Evolutionary conservation across 169 alveolate genomes (phyloP).

Genomic region (Eimeria falciformis): DNA sequence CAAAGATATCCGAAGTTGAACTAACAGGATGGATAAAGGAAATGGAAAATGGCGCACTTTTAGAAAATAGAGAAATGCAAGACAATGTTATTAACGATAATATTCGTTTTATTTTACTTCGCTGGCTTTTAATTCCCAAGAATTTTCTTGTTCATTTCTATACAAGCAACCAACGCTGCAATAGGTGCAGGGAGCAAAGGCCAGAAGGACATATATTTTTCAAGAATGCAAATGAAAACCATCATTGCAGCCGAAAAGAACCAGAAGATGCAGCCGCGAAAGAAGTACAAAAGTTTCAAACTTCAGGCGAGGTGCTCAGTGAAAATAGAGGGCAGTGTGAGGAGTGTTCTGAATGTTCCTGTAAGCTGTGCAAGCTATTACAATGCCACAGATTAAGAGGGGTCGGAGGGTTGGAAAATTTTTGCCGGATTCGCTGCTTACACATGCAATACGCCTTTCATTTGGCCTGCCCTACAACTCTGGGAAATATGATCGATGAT

Average conservation of each 20-base stretch:
- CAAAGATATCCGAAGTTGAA: slow-evolving; percentile 65
- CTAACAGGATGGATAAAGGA: slow-evolving; percentile 55
- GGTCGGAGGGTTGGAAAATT: slow-evolving; percentile 69
- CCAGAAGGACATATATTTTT: not conserved
- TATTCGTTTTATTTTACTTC: slow-evolving; percentile 65
- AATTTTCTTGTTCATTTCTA: slow-evolving; percentile 46
- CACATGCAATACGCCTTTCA: slow-evolving; percentile 80
- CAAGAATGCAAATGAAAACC: not conserved
- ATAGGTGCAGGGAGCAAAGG: not conserved
- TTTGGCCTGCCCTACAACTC: slow-evolving; percentile 64
- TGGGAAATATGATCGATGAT: slow-evolving; percentile 23
- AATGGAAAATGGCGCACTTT: slow-evolving; percentile 6
- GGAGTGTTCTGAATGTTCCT: not conserved
- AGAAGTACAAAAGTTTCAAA: not conserved
- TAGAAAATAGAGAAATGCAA: not conserved
- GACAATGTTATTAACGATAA: slow-evolving; percentile 36
- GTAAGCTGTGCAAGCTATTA: slow-evolving; percentile 49
- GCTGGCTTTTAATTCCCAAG: slow-evolving; percentile 46
- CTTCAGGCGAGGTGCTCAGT: not conserved
- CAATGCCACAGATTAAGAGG: slow-evolving; percentile 58
- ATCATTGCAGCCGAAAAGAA: not conserved
- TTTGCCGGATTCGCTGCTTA: slow-evolving; percentile 70
- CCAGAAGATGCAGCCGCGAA: not conserved
- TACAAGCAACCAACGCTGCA: not conserved
- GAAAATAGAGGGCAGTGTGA: not conserved